Conservation (phyloP, 169 alveolate species). For the Plasmodium gonderi region DNA sequence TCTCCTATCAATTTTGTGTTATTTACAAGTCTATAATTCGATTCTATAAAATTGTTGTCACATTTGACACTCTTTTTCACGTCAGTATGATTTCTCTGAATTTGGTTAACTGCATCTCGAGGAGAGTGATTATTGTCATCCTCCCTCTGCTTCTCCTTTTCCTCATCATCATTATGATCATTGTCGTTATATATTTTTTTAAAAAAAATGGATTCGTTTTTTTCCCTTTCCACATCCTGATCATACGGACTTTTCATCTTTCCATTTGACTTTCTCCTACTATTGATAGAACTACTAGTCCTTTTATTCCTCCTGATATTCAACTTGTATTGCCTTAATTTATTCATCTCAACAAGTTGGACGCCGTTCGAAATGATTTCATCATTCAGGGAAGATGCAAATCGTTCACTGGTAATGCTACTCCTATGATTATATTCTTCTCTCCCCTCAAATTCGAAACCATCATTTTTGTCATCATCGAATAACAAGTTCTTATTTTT, state of each 20-base stretch:
- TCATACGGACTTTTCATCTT: background rate
- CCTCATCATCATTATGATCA: background rate
- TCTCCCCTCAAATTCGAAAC: background rate
- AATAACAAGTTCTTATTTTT: conserved; percentile 3
- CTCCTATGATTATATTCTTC: background rate
- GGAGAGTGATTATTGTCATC: background rate
- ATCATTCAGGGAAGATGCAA: background rate
- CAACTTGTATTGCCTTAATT: background rate
- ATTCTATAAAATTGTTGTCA: background rate
- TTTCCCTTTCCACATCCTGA: background rate
- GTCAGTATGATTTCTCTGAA: background rate
- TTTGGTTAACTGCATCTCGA: background rate
- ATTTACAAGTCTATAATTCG: no score
- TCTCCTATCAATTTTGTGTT: no score
- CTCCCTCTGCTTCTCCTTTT: no score
- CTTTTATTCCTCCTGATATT: background rate
- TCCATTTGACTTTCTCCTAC: background rate
- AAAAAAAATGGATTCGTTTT: no score
- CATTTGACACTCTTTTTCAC: background rate
- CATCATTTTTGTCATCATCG: background rate
- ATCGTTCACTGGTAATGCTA: background rate
- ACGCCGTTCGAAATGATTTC: background rate
- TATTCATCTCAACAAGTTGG: background rate
- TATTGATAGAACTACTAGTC: background rate
- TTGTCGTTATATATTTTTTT: no score